Evolutionary conservation across 1,284 basidiomycete genomes (phyloP).

Genomic region (Volvariella surrecta): DNA sequence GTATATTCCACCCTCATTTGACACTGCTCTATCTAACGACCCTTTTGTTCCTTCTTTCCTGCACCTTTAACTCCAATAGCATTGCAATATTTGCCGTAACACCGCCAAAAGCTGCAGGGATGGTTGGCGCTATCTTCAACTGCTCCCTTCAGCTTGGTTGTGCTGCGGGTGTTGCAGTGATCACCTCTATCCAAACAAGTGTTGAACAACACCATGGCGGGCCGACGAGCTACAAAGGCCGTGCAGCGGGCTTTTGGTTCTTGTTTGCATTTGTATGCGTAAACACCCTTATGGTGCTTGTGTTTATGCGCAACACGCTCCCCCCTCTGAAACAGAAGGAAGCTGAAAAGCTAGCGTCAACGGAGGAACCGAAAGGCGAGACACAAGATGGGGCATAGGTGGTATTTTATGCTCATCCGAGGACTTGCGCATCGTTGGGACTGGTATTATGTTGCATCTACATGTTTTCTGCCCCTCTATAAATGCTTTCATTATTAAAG

Average conservation of each 20-base stretch:
- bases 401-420: too few species aligned
- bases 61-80: too few species aligned
- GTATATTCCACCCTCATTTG: slow-evolving; percentile 16
- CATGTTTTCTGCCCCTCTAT: too few species aligned
- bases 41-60: neutral
- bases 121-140: slow-evolving; percentile 48
- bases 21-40: neutral
- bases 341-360: too few species aligned
- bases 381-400: too few species aligned
- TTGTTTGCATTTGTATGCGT: slow-evolving; percentile 28
- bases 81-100: slow-evolving; percentile 42
- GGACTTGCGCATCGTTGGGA: too few species aligned
- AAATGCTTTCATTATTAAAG: too few species aligned
- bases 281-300: slow-evolving; percentile 5
- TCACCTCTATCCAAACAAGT: slow-evolving; percentile 36
- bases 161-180: slow-evolving; percentile 37
- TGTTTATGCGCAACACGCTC: slow-evolving; percentile 6
- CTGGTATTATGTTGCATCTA: too few species aligned
- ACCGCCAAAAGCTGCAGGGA: slow-evolving; percentile 40
- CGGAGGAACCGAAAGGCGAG: too few species aligned
- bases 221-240: slow-evolving; percentile 26
- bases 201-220: slow-evolving; percentile 26
- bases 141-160: slow-evolving; percentile 43
- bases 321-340: too few species aligned
- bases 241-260: slow-evolving; percentile 41